Percentiles rank a stretch among this genome's conserved stretches.
Evolutionary conservation across 1,284 basidiomycete genomes (phyloP).

Genomic region (Rhodotorula sp.): DNA sequence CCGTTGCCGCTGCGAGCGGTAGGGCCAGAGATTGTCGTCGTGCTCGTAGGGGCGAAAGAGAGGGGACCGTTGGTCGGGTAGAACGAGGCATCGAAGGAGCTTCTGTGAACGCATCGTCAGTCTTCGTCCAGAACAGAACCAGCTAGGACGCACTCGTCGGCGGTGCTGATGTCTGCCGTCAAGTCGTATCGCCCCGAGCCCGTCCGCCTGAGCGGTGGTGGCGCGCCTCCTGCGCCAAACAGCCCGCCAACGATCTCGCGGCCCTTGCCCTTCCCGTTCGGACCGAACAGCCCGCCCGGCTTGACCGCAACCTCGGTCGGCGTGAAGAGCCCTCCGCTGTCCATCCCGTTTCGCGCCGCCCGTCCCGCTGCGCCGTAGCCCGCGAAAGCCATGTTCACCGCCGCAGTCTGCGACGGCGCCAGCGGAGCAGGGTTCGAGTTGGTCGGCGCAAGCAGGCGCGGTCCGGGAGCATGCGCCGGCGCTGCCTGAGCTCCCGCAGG

Average conservation of each 20-base stretch:
- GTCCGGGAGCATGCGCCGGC: constrained; percentile 32
- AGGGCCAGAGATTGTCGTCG: neutral
- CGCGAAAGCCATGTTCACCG: constrained; percentile 24
- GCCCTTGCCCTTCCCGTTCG: constrained; percentile 9
- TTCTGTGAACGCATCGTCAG: neutral
- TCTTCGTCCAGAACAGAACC: neutral
- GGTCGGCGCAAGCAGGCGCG: neutral
- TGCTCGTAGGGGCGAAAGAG: constrained; percentile 14
- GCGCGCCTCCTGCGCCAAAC: constrained; percentile 5
- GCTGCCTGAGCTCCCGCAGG: no score
- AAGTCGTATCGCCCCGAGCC: constrained; percentile 7
- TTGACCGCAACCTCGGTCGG: constrained; percentile 22
- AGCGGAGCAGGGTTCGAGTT: constrained; percentile 19
- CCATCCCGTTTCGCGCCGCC: neutral
- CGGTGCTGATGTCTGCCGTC: constrained; percentile 11
- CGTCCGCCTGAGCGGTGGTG: constrained; percentile 15
- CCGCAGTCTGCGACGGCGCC: constrained; percentile 28
- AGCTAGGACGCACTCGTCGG: constrained; percentile 17
- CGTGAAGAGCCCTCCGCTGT: constrained; percentile 24
- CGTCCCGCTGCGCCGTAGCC: constrained; percentile 1
- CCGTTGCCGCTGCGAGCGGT: neutral
- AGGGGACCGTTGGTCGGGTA: constrained; percentile 20
- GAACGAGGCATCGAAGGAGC: constrained; percentile 38
- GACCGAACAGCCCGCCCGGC: neutral
- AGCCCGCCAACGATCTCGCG: constrained; percentile 5